Evolutionary conservation across 352 stramenopile species (phyloP).

Genomic region (Phytopythium litorale): DNA sequence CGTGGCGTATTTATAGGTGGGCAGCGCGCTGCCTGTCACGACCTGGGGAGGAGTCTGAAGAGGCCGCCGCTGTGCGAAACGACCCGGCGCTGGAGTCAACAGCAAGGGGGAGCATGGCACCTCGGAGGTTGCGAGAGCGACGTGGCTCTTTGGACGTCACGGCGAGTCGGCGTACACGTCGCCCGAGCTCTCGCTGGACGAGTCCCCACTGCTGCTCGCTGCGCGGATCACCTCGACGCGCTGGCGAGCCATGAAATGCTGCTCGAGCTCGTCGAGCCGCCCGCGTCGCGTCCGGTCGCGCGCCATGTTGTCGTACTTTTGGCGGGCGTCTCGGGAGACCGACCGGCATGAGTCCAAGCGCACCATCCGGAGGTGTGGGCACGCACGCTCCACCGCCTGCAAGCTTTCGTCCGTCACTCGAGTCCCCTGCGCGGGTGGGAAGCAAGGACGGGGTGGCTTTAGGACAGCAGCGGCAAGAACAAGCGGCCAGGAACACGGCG

Average conservation of each 20-base stretch:
- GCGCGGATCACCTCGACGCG: conserved; percentile 28
- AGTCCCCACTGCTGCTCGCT: conserved; percentile 33
- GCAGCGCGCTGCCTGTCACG: background rate
- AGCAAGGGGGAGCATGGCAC: background rate
- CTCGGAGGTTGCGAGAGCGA: background rate
- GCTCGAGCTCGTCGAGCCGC: conserved; percentile 28
- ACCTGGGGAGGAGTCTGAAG: background rate
- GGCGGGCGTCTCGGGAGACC: conserved; percentile 46
- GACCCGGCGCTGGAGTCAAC: background rate
- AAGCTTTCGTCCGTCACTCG: conserved; percentile 44
- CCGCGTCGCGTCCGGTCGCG: conserved; percentile 14
- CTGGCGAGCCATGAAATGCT: conserved; percentile 31
- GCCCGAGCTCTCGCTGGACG: conserved; percentile 15
- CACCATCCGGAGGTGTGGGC: conserved; percentile 41
- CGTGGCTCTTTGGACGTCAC: background rate
- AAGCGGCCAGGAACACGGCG: background rate
- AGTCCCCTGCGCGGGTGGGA: conserved; percentile 29
- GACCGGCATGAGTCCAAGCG: conserved; percentile 67
- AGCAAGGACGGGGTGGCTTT: background rate
- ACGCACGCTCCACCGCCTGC: conserved; percentile 30
- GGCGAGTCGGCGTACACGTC: conserved; percentile 15
- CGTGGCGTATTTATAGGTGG: conserved; percentile 4
- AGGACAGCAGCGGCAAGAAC: background rate
- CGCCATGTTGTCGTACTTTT: conserved; percentile 27
- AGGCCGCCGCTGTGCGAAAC: background rate